phyloP scores from a whole-genome alignment of 1,284 basidiomycete species.

The Sparassis latifolia region DNA sequence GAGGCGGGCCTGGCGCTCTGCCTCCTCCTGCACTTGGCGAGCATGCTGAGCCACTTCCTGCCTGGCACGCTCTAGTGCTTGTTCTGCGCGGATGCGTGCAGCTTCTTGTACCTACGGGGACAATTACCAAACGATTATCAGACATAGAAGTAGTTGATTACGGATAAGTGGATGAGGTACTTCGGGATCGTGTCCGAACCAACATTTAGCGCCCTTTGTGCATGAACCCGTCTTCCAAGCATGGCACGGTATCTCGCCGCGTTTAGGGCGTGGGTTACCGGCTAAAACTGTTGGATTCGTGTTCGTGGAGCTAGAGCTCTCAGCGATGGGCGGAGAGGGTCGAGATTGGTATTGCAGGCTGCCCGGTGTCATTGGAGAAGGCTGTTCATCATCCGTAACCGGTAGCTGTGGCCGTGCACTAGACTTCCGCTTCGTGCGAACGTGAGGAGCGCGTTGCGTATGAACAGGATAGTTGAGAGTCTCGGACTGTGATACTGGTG shows the following conservation, averaged over 20 bases:
- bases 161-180: background rate
- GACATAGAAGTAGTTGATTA: too few relatives aligned
- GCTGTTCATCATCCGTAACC: background rate
- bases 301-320: too few relatives aligned
- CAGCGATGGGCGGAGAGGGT: background rate
- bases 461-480: background rate
- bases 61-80: background rate
- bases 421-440: background rate
- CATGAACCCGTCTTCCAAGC: background rate
- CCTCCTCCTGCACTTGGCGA: background rate
- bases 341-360: background rate
- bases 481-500: background rate
- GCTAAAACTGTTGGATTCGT: too few relatives aligned
- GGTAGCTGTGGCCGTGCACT: background rate
- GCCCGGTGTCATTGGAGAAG: background rate
- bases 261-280: too few relatives aligned
- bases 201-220: background rate
- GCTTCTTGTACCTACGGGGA: too few relatives aligned
- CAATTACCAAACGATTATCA: too few relatives aligned
- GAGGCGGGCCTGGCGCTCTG: background rate
- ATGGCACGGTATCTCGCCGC: background rate
- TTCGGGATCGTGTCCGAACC: background rate
- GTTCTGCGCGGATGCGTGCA: background rate
- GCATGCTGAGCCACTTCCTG: background rate
- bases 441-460: background rate